Conservation (phyloP, 1,284 basidiomycete species). For the Tilletia setariae region DNA sequence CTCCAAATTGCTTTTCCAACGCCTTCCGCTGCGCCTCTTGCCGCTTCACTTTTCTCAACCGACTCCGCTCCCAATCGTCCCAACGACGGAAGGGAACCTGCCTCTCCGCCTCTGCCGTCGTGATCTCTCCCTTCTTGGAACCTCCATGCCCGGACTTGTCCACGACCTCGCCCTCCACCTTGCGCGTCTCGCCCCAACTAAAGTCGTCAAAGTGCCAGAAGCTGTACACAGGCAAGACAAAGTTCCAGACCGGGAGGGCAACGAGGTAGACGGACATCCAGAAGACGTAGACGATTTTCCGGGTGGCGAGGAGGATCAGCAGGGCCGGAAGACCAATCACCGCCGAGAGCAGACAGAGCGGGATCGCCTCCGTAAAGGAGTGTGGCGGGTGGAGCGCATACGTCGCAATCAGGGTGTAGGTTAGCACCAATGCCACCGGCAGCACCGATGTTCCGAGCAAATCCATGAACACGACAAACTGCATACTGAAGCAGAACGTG, state of each 20-base stretch:
- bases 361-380: slow-evolving; percentile 87
- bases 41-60: slow-evolving; percentile 81
- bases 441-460: slow-evolving; percentile 91
- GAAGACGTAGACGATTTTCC: slow-evolving; percentile 89
- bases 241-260: slow-evolving; percentile 92
- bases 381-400: slow-evolving; percentile 75
- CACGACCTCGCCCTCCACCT: slow-evolving; percentile 66
- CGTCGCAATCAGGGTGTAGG: slow-evolving; percentile 80
- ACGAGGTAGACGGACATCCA: slow-evolving; percentile 96
- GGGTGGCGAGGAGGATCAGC: slow-evolving; percentile 86
- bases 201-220: slow-evolving; percentile 99
- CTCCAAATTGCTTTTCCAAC: slow-evolving; percentile 57
- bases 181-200: slow-evolving; percentile 98
- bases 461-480: slow-evolving; percentile 98
- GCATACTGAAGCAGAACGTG: slow-evolving; percentile 63
- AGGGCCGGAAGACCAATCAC: slow-evolving; percentile 91
- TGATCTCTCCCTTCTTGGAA: slow-evolving; percentile 59
- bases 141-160: slow-evolving; percentile 65
- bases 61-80: slow-evolving; percentile 99
- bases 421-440: slow-evolving; percentile 88
- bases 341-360: slow-evolving; percentile 79
- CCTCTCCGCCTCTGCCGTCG: slow-evolving; percentile 59
- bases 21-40: slow-evolving; percentile 70
- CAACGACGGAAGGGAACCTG: slow-evolving; percentile 85
- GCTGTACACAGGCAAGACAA: slow-evolving; percentile 66